These are phyloP conservation scores for Sphaerostilbella broomeana DNA, from an alignment of 2,329 filamentous ascomycete species.

Conservation along the genomic window DNA sequence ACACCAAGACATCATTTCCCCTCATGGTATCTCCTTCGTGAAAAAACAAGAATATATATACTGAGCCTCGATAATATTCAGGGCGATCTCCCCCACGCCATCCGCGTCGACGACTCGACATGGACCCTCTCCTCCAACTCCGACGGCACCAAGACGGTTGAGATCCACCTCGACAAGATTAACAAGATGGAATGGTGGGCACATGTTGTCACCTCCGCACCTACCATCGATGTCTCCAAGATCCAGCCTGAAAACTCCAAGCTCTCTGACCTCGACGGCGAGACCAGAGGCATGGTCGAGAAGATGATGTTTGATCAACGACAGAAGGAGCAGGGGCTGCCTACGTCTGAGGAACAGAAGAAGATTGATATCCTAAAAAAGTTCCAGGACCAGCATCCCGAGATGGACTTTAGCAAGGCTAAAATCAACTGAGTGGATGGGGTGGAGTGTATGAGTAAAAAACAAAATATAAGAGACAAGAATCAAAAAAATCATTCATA, in stretches of 20 bases:
- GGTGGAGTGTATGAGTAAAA: slow-evolving; percentile 1
- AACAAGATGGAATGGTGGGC: slow-evolving; percentile 99
- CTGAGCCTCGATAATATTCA: slow-evolving; percentile 29
- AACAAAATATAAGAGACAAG: slow-evolving; percentile 8
- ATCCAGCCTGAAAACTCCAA: slow-evolving; percentile 91
- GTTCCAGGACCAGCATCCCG: slow-evolving; percentile 75
- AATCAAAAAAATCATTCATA: slow-evolving; percentile 8
- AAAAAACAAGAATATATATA: neutral
- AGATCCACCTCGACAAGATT: slow-evolving; percentile 86
- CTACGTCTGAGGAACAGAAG: slow-evolving; percentile 90
- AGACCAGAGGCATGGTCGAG: slow-evolving; percentile 95
- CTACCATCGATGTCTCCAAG: slow-evolving; percentile 90
- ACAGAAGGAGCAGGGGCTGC: slow-evolving; percentile 87
- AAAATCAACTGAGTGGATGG: slow-evolving; percentile 47
- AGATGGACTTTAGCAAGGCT: slow-evolving; percentile 67
- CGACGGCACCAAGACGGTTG: slow-evolving; percentile 61
- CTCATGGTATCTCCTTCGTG: neutral
- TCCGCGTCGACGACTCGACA: slow-evolving; percentile 80
- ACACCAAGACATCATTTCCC: neutral
- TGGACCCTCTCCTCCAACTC: slow-evolving; percentile 78
- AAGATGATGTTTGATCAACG: slow-evolving; percentile 99
- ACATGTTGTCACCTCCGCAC: slow-evolving; percentile 79
- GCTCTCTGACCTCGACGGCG: slow-evolving; percentile 85
- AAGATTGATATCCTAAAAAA: slow-evolving; percentile 89
- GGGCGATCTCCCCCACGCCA: slow-evolving; percentile 77